Evolutionary conservation across 306 rosid genomes (phyloP).

Genomic region (Pyrus betulifolia): DNA sequence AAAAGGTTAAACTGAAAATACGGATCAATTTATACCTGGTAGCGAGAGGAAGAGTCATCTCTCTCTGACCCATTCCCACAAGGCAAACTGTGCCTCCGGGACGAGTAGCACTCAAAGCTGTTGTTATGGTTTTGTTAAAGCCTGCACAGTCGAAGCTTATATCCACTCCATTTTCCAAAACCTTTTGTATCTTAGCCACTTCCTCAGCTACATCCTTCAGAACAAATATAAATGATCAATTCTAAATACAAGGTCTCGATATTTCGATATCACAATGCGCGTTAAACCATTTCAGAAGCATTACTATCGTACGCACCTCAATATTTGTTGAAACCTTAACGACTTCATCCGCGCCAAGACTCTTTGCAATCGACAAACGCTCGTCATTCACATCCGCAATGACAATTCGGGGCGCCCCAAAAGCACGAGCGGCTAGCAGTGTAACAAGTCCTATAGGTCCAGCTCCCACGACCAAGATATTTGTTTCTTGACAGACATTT

Average conservation of each 20-base stretch:
- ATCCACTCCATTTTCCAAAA: slow-evolving; percentile 24
- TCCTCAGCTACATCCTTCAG: slow-evolving; percentile 30
- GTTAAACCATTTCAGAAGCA: too few species aligned
- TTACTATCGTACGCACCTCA: slow-evolving; percentile 7
- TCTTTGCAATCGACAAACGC: slow-evolving; percentile 35
- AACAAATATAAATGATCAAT: neutral
- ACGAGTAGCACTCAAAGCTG: slow-evolving; percentile 27
- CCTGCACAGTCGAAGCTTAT: slow-evolving; percentile 42
- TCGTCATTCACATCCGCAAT: slow-evolving; percentile 29
- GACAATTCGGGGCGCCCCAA: slow-evolving; percentile 32
- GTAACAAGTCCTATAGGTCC: slow-evolving; percentile 41
- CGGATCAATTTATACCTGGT: slow-evolving; percentile 13
- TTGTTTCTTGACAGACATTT: slow-evolving; percentile 27
- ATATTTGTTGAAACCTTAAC: slow-evolving; percentile 25
- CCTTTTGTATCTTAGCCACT: slow-evolving; percentile 18
- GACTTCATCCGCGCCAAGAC: slow-evolving; percentile 29
- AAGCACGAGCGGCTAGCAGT: slow-evolving; percentile 35
- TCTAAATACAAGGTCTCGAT: neutral
- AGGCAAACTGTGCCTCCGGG: slow-evolving; percentile 45
- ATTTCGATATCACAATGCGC: too few species aligned
- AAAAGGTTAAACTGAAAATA: neutral
- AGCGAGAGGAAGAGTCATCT: slow-evolving; percentile 31
- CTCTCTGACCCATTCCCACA: slow-evolving; percentile 25
- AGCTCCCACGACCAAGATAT: slow-evolving; percentile 32
- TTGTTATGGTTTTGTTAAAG: slow-evolving; percentile 32